Conservation (phyloP, 306 rosid species). For the Pachyrhizus erosus region DNA sequence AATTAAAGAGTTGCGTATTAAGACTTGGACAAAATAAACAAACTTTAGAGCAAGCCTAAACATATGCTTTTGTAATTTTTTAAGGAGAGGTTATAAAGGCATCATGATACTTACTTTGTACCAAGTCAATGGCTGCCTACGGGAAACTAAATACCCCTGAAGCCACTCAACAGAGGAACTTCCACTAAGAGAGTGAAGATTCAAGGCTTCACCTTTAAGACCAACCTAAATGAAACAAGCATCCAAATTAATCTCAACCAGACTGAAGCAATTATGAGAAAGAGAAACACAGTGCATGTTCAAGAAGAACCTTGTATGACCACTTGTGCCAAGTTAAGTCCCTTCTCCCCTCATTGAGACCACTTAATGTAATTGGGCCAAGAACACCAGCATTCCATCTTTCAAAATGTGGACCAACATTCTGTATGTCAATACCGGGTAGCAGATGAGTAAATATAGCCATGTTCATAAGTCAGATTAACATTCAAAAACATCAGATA, state of each 20-base stretch:
- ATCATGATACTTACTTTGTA: conserved; percentile 78
- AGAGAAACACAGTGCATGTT: conserved; percentile 14
- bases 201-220: conserved; percentile 87
- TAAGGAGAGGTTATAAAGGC: conserved; percentile 12
- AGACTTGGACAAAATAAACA: not conserved
- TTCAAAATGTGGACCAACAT: conserved; percentile 97
- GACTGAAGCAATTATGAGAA: conserved; percentile 20
- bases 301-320: conserved; percentile 84
- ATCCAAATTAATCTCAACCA: conserved; percentile 44
- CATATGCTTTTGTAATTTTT: not conserved
- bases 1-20: not conserved
- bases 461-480: conserved; percentile 12
- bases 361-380: conserved; percentile 81
- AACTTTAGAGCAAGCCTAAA: not conserved
- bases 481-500: conserved; percentile 19
- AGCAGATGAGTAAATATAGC: conserved; percentile 31
- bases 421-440: conserved; percentile 57
- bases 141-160: conserved; percentile 70
- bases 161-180: conserved; percentile 96
- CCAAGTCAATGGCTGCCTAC: conserved; percentile 90
- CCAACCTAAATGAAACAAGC: conserved; percentile 78
- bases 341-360: conserved; percentile 92
- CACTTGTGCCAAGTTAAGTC: conserved; percentile 99
- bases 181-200: conserved; percentile 92
- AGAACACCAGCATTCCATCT: conserved; percentile 97